Conservation (phyloP, 305 asterid genomes). For the Fraxinus greggii region DNA sequence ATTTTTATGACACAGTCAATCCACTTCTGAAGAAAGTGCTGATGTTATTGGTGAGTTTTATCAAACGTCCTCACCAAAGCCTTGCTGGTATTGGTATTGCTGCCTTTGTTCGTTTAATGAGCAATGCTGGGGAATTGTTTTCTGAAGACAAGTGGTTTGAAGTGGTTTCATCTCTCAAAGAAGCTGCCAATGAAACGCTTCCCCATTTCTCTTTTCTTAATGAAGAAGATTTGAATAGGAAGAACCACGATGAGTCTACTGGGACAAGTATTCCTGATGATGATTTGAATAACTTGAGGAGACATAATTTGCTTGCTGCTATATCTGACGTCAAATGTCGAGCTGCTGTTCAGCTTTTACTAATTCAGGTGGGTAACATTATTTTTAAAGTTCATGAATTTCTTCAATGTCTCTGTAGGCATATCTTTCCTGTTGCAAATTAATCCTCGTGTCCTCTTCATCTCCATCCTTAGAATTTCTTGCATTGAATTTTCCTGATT, state of each 20-base stretch:
- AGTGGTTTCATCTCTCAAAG: conserved; percentile 85
- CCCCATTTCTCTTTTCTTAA: conserved; percentile 86
- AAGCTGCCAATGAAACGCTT: conserved; percentile 69
- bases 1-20: conserved; percentile 86
- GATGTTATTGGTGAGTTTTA: conserved; percentile 76
- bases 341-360: conserved; percentile 92
- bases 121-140: conserved; percentile 91
- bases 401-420: not conserved
- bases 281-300: conserved; percentile 57
- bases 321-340: conserved; percentile 84
- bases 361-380: conserved; percentile 67
- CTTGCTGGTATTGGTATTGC: conserved; percentile 98
- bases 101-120: conserved; percentile 96
- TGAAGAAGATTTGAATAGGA: conserved; percentile 53
- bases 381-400: not conserved
- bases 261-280: conserved; percentile 47
- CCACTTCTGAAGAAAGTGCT: conserved; percentile 90
- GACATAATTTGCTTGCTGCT: conserved; percentile 59
- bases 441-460: not conserved
- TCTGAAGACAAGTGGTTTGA: conserved; percentile 93
- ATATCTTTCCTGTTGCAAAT: not conserved
- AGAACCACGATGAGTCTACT: conserved; percentile 53
- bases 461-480: not conserved
- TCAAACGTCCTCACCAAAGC: conserved; percentile 97
- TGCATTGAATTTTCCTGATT: not conserved